Conservation (phyloP, 345 rosid species). For the Theobroma cacao region DNA sequence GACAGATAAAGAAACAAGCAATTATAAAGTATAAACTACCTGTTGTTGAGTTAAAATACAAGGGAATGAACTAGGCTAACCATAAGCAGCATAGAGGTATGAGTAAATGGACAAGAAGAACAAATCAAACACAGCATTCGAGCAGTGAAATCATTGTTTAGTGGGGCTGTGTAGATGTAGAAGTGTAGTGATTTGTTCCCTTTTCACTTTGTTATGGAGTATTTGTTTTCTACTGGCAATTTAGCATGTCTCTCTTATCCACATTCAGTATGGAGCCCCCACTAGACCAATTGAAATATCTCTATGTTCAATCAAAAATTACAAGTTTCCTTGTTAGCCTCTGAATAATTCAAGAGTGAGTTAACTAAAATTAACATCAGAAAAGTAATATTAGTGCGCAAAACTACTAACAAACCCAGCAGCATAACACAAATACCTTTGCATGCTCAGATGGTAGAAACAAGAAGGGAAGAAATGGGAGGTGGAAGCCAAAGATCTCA, state of each 20-base stretch:
- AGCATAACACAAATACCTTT: neutral
- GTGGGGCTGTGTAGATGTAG: neutral
- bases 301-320: neutral
- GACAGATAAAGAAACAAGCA: neutral
- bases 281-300: neutral
- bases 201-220: neutral
- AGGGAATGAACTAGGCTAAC: neutral
- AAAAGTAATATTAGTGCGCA: neutral
- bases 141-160: neutral
- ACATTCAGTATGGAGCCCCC: neutral
- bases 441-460: neutral
- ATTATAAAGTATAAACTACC: neutral
- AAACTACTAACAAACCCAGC: neutral
- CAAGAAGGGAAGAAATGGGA: neutral
- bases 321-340: neutral
- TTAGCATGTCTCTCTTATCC: neutral
- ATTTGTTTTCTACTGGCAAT: neutral
- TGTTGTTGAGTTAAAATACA: neutral
- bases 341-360: neutral
- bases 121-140: neutral
- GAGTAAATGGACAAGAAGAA: conserved; percentile 1
- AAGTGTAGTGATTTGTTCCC: neutral
- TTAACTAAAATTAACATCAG: neutral
- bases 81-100: neutral
- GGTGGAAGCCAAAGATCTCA: neutral